These are phyloP conservation scores for Endocalyx cinctus DNA, from an alignment of 2,329 filamentous ascomycete genomes.

Conservation along the genomic window DNA sequence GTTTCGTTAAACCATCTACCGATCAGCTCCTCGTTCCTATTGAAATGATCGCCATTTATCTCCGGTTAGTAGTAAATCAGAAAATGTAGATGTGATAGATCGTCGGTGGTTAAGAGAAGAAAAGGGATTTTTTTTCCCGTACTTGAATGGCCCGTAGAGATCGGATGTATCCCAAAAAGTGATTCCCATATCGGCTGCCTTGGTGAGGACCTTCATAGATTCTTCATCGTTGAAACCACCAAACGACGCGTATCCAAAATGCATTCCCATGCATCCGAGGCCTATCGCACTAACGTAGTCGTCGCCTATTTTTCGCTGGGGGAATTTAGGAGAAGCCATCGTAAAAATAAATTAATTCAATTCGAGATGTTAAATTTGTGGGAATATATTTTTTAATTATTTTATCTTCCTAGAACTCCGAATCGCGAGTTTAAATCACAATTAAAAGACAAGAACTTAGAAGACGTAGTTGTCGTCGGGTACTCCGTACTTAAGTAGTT, in stretches of 20 bases:
- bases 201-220: conserved; percentile 19
- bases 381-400: conserved; percentile 3
- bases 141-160: conserved; percentile 31
- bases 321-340: conserved; percentile 25
- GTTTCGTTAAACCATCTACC: conserved; percentile 37
- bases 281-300: conserved; percentile 38
- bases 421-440: conserved; percentile 3
- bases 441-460: too few relatives aligned
- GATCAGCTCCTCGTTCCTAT: conserved; percentile 36
- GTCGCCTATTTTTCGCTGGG: conserved; percentile 36
- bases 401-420: too few relatives aligned
- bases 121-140: too few relatives aligned
- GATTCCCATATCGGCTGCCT: conserved; percentile 19
- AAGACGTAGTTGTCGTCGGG: too few relatives aligned
- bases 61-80: too few relatives aligned
- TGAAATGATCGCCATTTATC: background rate
- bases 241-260: conserved; percentile 26
- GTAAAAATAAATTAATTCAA: conserved; percentile 1
- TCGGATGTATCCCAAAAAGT: conserved; percentile 28
- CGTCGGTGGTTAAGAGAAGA: too few relatives aligned
- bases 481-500: too few relatives aligned
- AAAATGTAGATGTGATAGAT: too few relatives aligned
- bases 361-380: conserved; percentile 1
- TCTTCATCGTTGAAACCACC: conserved; percentile 23
- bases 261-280: conserved; percentile 43